A percentile compares a stretch with the other conserved stretches of the same genome.
These are phyloP conservation scores for Calonectria leucothoes DNA, from an alignment of 2,329 filamentous ascomycete genomes.

Conservation along the genomic window DNA sequence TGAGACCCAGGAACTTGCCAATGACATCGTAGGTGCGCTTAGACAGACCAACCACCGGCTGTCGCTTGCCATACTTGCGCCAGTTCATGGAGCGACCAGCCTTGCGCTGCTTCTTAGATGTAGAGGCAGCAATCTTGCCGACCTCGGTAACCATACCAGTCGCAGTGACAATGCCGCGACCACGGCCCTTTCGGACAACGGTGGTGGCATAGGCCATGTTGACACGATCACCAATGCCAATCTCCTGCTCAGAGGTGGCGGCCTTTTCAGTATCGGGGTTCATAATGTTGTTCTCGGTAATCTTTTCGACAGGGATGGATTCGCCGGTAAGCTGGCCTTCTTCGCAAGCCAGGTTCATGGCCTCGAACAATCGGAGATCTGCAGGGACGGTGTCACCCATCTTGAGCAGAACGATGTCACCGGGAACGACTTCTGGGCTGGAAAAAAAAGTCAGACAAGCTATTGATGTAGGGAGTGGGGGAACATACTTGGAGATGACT, in stretches of 20 bases:
- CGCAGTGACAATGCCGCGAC: constrained; percentile 76
- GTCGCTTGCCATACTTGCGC: constrained; percentile 63
- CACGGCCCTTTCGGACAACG: constrained; percentile 78
- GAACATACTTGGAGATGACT: constrained; percentile 67
- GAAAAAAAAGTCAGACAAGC: constrained; percentile 20
- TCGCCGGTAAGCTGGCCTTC: constrained; percentile 83
- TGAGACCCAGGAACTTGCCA: constrained; percentile 70
- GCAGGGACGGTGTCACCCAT: constrained; percentile 82
- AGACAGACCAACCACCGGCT: constrained; percentile 58
- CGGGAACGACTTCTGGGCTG: constrained; percentile 75
- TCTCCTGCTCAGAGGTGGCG: constrained; percentile 58
- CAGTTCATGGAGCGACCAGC: constrained; percentile 65
- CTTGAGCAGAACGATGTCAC: constrained; percentile 75
- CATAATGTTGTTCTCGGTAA: constrained; percentile 60
- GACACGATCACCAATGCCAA: constrained; percentile 77
- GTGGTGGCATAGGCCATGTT: constrained; percentile 84
- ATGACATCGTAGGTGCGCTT: constrained; percentile 61
- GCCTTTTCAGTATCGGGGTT: constrained; percentile 58
- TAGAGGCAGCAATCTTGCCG: constrained; percentile 73
- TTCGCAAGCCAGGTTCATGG: constrained; percentile 84
- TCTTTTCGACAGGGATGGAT: constrained; percentile 78
- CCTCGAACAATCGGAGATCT: constrained; percentile 76
- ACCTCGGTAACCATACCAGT: constrained; percentile 80
- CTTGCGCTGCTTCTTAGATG: constrained; percentile 65
- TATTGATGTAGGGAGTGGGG: background rate